These are phyloP conservation scores for Physaria fendleri DNA, from an alignment of 345 rosid species.

Conservation along the genomic window DNA sequence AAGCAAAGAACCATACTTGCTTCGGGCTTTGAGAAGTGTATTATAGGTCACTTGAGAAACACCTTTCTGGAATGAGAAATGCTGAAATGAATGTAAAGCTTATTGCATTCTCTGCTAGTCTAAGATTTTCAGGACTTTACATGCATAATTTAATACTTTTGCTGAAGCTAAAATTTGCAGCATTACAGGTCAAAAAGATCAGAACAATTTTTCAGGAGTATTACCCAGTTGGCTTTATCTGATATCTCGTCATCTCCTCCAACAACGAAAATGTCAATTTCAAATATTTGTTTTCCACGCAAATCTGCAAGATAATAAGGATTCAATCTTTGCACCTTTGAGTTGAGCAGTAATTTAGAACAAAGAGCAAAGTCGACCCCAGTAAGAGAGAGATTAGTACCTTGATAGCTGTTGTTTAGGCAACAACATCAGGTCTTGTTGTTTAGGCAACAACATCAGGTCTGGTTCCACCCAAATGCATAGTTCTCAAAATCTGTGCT, in stretches of 20 bases:
- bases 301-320: slow-evolving; percentile 46
- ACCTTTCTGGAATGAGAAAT: slow-evolving; percentile 12
- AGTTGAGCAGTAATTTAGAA: not conserved
- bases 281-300: slow-evolving; percentile 50
- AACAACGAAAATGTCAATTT: slow-evolving; percentile 71
- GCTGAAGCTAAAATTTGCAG: not conserved
- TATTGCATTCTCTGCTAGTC: too few relatives aligned
- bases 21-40: slow-evolving; percentile 73
- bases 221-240: slow-evolving; percentile 78
- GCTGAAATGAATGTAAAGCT: slow-evolving; percentile 3
- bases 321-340: too few relatives aligned
- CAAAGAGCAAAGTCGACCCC: too few relatives aligned
- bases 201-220: slow-evolving; percentile 13
- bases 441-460: too few relatives aligned
- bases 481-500: too few relatives aligned
- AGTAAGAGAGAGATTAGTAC: too few relatives aligned
- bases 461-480: too few relatives aligned
- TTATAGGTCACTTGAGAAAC: slow-evolving; percentile 74
- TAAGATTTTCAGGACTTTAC: too few relatives aligned
- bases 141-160: too few relatives aligned
- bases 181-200: not conserved
- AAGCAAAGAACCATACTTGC: slow-evolving; percentile 69
- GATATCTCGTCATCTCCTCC: slow-evolving; percentile 73
- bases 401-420: too few relatives aligned
- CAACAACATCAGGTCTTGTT: too few relatives aligned